These are phyloP conservation scores for Noccaea caerulescens DNA, from an alignment of 345 rosid genomes.

Conservation along the genomic window DNA sequence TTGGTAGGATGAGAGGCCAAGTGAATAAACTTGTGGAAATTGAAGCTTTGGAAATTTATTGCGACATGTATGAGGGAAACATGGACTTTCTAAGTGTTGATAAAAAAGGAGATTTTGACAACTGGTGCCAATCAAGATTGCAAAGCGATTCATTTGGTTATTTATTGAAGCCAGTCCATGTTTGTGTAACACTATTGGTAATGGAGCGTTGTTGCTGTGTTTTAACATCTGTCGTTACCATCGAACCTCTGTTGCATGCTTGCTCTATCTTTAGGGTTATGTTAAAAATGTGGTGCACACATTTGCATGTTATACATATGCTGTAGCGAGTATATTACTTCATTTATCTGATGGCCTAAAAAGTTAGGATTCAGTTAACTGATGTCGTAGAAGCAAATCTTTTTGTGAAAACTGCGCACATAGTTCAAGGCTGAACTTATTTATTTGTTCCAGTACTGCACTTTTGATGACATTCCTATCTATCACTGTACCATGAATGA, in stretches of 20 bases:
- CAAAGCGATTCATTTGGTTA: slow-evolving; percentile 53
- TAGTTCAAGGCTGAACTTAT: slow-evolving; percentile 14
- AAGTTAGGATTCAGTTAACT: slow-evolving; percentile 5
- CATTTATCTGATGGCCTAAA: slow-evolving; percentile 15
- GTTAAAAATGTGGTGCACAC: slow-evolving; percentile 11
- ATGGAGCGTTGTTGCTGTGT: slow-evolving; percentile 30
- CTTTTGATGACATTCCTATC: slow-evolving; percentile 21
- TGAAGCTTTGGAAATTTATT: slow-evolving; percentile 77
- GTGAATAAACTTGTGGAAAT: slow-evolving; percentile 71
- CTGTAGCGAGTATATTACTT: slow-evolving; percentile 22
- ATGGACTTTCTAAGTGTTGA: slow-evolving; percentile 46
- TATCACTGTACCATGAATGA: slow-evolving; percentile 19
- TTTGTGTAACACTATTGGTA: slow-evolving; percentile 69
- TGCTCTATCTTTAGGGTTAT: slow-evolving; percentile 29
- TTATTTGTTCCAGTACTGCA: neutral
- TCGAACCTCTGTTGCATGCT: slow-evolving; percentile 29
- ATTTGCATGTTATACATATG: slow-evolving; percentile 17
- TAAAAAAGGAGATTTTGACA: slow-evolving; percentile 45
- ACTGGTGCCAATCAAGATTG: slow-evolving; percentile 46
- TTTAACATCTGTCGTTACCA: slow-evolving; percentile 23
- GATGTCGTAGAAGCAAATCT: slow-evolving; percentile 16
- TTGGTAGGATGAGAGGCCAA: slow-evolving; percentile 61
- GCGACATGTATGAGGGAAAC: slow-evolving; percentile 53
- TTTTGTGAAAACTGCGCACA: slow-evolving; percentile 19
- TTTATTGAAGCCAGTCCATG: slow-evolving; percentile 65